Base-by-base conservation (phyloP, 2,329 filamentous ascomycete genomes). In the Thelonectria discophora region DNA sequence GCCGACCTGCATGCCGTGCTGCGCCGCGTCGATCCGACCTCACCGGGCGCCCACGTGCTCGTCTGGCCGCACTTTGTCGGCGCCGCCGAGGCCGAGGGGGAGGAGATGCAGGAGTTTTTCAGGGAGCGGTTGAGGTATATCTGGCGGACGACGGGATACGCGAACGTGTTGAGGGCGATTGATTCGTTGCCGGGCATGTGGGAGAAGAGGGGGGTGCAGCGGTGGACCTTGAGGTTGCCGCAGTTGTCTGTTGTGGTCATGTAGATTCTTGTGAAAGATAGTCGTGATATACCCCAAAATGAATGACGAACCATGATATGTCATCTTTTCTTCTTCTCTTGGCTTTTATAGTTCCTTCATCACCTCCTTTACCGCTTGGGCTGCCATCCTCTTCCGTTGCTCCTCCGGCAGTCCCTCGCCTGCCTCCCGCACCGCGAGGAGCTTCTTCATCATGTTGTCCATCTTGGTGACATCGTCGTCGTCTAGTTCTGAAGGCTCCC, bases 361-460 rank as follows among this genome's bases (percentile, higher is more conserved):
- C 32, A 90, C 84, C 69, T 90, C 87, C 12, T 79, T 81, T 3
- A 90, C 86, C 0, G 87, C 87, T 67, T 83, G 83, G 20, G 84
- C 84, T 3, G 88, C 88, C 76, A 89, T 80, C 63, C 80, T 81
- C 73, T 82, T 85, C 66, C 86, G 81, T 76, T 90, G 86, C 24
- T 85, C 84, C 70, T 87, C 84, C 1, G 86, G 80, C 73, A 90
- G 72, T 9, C 84, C 86, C 12, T 84, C 82, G 30, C 82, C 86
- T 65, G 86, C 81, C 55, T 90, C 87, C 70, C 81, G 77, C 9
- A 86, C 86, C 1, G 86, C 86, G 74, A 87, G 85, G 62, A 91
- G 77, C 74, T 85, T 88, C 51, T 81, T 76, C 85, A 90, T 89
- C 83, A 90, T 85, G 53, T 78, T 76, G 69, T 89, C 86, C 30